These are phyloP conservation scores for Discostella stelligeroides DNA, from an alignment of 108 stramenopile genomes.

Conservation along the genomic window DNA sequence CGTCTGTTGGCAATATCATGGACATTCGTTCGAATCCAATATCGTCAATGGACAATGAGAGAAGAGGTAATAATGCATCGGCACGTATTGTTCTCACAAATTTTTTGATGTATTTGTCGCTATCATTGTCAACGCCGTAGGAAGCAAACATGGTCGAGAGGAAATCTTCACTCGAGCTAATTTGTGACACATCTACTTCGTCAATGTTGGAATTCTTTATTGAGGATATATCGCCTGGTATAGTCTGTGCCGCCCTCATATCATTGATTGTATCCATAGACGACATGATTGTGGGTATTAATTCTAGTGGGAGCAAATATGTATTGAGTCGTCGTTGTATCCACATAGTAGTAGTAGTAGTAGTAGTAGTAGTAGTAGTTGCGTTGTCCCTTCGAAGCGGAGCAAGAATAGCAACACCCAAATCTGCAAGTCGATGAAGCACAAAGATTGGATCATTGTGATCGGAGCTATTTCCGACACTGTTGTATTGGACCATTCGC, in stretches of 20 bases:
- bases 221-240: not conserved
- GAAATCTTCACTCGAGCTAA: slow-evolving; percentile 24
- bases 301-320: slow-evolving; percentile 28
- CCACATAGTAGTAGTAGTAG: too few relatives aligned
- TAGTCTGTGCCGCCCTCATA: not conserved
- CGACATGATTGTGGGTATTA: slow-evolving; percentile 33
- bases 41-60: slow-evolving; percentile 46
- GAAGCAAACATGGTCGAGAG: slow-evolving; percentile 24
- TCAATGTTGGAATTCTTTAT: not conserved
- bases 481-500: not conserved
- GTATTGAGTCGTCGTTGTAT: slow-evolving; percentile 10
- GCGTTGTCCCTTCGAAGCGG: slow-evolving; percentile 15
- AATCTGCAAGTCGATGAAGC: not conserved
- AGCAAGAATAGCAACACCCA: slow-evolving; percentile 19
- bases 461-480: not conserved
- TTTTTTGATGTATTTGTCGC: not conserved
- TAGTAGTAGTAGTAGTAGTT: too few relatives aligned
- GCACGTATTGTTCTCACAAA: slow-evolving; percentile 18
- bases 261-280: slow-evolving; percentile 33
- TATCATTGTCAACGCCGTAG: not conserved
- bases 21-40: slow-evolving; percentile 30
- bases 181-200: not conserved
- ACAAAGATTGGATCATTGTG: not conserved
- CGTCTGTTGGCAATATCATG: slow-evolving; percentile 3
- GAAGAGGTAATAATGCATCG: slow-evolving; percentile 30